Conservation (phyloP, 345 rosid genomes). For the Ceriops zippeliana region DNA sequence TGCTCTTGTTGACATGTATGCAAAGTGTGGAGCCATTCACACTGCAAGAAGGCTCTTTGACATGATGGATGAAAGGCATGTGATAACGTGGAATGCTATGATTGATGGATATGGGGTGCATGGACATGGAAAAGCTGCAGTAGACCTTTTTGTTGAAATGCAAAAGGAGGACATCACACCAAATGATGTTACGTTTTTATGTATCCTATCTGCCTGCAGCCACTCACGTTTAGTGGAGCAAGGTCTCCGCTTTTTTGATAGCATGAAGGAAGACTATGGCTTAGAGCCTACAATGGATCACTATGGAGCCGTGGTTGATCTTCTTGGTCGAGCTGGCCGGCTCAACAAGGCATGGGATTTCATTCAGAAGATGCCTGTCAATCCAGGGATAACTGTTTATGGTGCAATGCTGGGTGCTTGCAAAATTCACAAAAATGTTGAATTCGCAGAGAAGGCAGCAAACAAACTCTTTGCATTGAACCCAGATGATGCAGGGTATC, state of each 20-base stretch:
- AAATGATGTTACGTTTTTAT: conserved; percentile 25
- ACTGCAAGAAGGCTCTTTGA: conserved; percentile 31
- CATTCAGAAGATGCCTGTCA: conserved; percentile 30
- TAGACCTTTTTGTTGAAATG: conserved; percentile 25
- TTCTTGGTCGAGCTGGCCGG: conserved; percentile 35
- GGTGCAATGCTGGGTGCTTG: conserved; percentile 38
- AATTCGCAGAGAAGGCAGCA: conserved; percentile 27
- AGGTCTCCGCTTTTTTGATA: conserved; percentile 17
- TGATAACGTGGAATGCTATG: conserved; percentile 35
- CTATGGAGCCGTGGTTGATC: conserved; percentile 33
- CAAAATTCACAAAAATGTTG: conserved; percentile 29
- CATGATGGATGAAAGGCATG: conserved; percentile 25
- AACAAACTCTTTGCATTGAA: conserved; percentile 23
- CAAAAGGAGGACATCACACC: conserved; percentile 18
- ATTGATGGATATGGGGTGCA: conserved; percentile 31
- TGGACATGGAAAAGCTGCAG: conserved; percentile 27
- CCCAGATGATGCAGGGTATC: conserved; percentile 31
- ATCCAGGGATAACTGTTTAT: conserved; percentile 29
- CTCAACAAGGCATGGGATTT: conserved; percentile 31
- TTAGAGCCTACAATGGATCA: conserved; percentile 32
- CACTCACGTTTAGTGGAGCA: conserved; percentile 33
- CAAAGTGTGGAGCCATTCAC: conserved; percentile 31
- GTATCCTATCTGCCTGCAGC: conserved; percentile 30
- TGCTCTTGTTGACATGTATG: conserved; percentile 35
- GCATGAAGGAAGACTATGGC: conserved; percentile 25